These are phyloP conservation scores for Heliosperma pusillum DNA, from an alignment of 148 eudicot genomes.

Conservation along the genomic window DNA sequence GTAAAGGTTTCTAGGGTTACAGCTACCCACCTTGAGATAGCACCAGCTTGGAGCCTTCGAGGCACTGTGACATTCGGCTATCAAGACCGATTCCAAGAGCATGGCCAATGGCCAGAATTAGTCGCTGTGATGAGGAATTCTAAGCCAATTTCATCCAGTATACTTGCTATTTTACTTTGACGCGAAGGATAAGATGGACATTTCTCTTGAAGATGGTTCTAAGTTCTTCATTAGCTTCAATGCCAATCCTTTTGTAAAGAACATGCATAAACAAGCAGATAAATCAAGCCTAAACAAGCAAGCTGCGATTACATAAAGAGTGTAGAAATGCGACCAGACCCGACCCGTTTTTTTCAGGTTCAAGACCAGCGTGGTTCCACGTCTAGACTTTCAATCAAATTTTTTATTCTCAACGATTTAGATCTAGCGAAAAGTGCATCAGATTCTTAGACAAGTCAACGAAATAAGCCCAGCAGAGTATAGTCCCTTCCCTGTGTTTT, in stretches of 20 bases:
- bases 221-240: conserved; percentile 92
- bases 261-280: not conserved
- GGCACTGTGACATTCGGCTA: not conserved
- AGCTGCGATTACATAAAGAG: not conserved
- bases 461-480: no score
- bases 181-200: conserved; percentile 81
- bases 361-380: not conserved
- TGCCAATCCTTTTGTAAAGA: conserved; percentile 62
- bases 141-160: not conserved
- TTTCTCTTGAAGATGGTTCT: conserved; percentile 73
- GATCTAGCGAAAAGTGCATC: no score
- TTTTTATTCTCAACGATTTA: no score
- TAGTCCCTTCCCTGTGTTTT: no score
- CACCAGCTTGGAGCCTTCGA: not conserved
- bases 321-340: no score
- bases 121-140: not conserved
- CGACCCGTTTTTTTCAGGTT: no score
- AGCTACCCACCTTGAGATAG: not conserved
- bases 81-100: not conserved
- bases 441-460: no score
- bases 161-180: conserved; percentile 47
- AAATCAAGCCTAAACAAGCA: not conserved
- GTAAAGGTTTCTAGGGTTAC: no score
- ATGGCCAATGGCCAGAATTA: not conserved
- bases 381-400: not conserved